These are phyloP conservation scores for Sparassis latifolia DNA, from an alignment of 1,284 basidiomycete species.

Conservation along the genomic window DNA sequence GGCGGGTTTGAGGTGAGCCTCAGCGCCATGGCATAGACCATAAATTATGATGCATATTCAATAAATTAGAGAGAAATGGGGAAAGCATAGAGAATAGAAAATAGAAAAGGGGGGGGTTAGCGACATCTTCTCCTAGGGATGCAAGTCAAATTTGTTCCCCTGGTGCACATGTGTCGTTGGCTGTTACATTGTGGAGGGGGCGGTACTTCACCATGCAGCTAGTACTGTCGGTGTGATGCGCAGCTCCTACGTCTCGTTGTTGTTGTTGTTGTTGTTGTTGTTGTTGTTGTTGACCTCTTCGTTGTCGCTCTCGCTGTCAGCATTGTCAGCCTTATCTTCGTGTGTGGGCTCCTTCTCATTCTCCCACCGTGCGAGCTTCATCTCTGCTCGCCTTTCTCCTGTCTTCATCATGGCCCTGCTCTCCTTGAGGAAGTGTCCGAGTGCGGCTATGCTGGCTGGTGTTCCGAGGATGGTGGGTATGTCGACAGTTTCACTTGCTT, in stretches of 20 bases:
- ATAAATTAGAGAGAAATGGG: too few species aligned
- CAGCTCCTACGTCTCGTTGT: not conserved
- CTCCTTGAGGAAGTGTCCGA: constrained; percentile 16
- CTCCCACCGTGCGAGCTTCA: not conserved
- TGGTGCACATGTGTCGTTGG: too few species aligned
- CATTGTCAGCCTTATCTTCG: too few species aligned
- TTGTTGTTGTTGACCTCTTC: not conserved
- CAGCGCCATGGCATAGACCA: too few species aligned
- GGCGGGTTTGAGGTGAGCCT: too few species aligned
- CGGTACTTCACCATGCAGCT: not conserved
- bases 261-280: not conserved
- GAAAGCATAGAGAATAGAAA: too few species aligned
- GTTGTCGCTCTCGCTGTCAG: not conserved
- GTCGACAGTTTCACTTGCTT: constrained; percentile 8
- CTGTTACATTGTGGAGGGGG: not conserved
- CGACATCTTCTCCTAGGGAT: too few species aligned
- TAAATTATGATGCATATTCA: too few species aligned
- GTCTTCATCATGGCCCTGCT: not conserved
- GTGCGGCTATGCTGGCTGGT: constrained; percentile 17
- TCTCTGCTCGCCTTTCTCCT: not conserved
- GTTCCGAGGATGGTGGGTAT: constrained; percentile 19
- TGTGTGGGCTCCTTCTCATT: not conserved
- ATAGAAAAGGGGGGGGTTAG: too few species aligned
- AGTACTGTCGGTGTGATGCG: not conserved
- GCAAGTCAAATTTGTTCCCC: too few species aligned